phyloP scores from a whole-genome alignment of 371 early-diverging fungal genomes.

The Rhizomucor miehei region DNA sequence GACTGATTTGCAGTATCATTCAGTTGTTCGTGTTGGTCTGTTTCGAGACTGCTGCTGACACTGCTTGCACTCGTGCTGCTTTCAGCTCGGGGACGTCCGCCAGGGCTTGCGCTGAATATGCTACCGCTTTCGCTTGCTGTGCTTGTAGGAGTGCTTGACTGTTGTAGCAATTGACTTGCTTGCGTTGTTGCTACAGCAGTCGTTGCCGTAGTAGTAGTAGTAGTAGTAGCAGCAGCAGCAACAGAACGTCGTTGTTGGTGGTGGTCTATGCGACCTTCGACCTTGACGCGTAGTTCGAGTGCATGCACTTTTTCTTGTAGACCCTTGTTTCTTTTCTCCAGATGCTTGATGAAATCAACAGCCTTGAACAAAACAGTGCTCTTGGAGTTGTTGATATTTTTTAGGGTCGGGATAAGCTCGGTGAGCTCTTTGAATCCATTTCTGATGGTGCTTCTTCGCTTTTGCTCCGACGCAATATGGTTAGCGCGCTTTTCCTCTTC shows the following conservation, averaged over 20 bases:
- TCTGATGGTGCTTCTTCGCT: slow-evolving; percentile 84
- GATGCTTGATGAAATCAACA: slow-evolving; percentile 47
- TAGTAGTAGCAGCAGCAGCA: no score
- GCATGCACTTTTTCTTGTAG: slow-evolving; percentile 47
- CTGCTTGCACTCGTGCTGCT: slow-evolving; percentile 1
- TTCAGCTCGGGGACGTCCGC: background rate
- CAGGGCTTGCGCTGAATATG: background rate
- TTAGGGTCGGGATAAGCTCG: slow-evolving; percentile 77
- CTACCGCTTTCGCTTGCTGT: slow-evolving; percentile 3
- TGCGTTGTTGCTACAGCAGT: no score
- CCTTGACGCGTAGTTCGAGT: slow-evolving; percentile 45
- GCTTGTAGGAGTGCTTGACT: background rate
- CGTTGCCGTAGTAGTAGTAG: no score
- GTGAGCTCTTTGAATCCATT: slow-evolving; percentile 80
- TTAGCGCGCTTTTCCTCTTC: slow-evolving; percentile 87
- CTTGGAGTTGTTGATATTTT: slow-evolving; percentile 53
- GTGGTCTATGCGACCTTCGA: slow-evolving; percentile 18
- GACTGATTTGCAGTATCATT: slow-evolving; percentile 2
- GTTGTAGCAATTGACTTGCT: background rate
- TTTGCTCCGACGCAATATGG: slow-evolving; percentile 92
- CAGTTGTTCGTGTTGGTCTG: background rate
- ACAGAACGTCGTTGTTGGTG: background rate
- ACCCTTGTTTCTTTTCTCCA: slow-evolving; percentile 46
- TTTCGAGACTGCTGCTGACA: background rate
- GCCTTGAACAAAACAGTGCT: slow-evolving; percentile 58